phyloP scores from a whole-genome alignment of 495 filamentous ascomycete species.

The Tetracladium marchalianum region DNA sequence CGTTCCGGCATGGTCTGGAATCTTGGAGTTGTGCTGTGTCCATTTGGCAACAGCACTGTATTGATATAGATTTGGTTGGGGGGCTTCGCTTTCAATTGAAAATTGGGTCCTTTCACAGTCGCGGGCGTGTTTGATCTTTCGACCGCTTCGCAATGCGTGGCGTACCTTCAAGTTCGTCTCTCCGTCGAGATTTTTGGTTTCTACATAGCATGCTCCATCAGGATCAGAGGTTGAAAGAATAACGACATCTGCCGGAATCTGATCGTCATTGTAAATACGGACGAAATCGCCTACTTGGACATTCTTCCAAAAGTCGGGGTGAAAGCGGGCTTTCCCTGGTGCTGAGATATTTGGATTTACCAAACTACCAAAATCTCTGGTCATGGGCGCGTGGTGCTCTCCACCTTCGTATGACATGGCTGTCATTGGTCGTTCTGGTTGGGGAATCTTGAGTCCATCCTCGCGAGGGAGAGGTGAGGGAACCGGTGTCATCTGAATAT shows the following conservation, averaged over 20 bases:
- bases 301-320: slow-evolving; percentile 90
- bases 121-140: slow-evolving; percentile 73
- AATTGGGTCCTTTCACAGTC: slow-evolving; percentile 89
- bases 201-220: slow-evolving; percentile 93
- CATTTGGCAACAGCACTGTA: slow-evolving; percentile 86
- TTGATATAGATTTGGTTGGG: slow-evolving; percentile 87
- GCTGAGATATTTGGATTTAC: slow-evolving; percentile 34
- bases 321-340: slow-evolving; percentile 58
- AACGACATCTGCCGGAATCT: slow-evolving; percentile 89
- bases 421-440: slow-evolving; percentile 27
- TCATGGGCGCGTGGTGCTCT: slow-evolving; percentile 2
- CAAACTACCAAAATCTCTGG: slow-evolving; percentile 30
- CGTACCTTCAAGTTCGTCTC: slow-evolving; percentile 98
- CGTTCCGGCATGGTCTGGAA: slow-evolving; percentile 45
- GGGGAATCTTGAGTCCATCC: slow-evolving; percentile 22
- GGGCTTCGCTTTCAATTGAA: slow-evolving; percentile 79
- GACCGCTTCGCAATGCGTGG: slow-evolving; percentile 78
- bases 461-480: slow-evolving; percentile 64
- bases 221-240: slow-evolving; percentile 92
- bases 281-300: slow-evolving; percentile 95
- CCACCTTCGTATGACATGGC: slow-evolving; percentile 14
- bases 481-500: slow-evolving; percentile 94
- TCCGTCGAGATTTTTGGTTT: slow-evolving; percentile 96
- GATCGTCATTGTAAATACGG: slow-evolving; percentile 91
- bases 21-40: slow-evolving; percentile 59